Conservation (phyloP, 176 grass and related monocot species). For the Aegilops umbellulata region DNA sequence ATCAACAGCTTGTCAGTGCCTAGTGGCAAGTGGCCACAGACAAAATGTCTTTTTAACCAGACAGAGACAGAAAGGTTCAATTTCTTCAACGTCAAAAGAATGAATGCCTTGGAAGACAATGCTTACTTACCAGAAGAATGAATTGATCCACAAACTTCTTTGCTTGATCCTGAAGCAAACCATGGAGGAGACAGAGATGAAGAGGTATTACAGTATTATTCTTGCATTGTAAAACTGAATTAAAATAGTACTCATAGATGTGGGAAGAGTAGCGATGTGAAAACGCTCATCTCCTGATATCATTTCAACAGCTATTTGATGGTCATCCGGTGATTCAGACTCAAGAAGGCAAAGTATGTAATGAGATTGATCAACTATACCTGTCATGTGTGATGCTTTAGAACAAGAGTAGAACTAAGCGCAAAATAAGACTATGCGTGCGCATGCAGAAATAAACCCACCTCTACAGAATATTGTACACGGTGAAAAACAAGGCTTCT, state of each 20-base stretch:
- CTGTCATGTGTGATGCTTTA: constrained; percentile 27
- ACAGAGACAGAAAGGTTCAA: neutral
- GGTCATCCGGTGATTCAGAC: constrained; percentile 30
- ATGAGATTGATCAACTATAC: constrained; percentile 39
- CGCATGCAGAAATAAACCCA: neutral
- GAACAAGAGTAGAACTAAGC: constrained; percentile 3
- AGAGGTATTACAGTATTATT: neutral
- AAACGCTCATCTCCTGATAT: constrained; percentile 31
- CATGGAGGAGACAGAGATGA: constrained; percentile 8
- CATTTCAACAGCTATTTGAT: constrained; percentile 37
- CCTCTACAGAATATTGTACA: constrained; percentile 35
- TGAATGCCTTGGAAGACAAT: neutral
- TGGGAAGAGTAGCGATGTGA: constrained; percentile 35
- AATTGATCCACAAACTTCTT: constrained; percentile 58
- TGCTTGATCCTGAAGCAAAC: constrained; percentile 49
- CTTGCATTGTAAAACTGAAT: neutral
- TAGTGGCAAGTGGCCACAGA: neutral
- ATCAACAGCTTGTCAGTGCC: neutral
- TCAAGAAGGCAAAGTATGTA: constrained; percentile 48
- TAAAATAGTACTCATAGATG: constrained; percentile 34
- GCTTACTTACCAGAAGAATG: constrained; percentile 44
- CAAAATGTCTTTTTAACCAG: neutral
- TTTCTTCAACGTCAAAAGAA: neutral
- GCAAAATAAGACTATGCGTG: neutral
- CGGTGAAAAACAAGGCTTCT: constrained; percentile 41